phyloP scores from a whole-genome alignment of 1,139 yeast genomes.

The Suhomyces bribrorum region DNA sequence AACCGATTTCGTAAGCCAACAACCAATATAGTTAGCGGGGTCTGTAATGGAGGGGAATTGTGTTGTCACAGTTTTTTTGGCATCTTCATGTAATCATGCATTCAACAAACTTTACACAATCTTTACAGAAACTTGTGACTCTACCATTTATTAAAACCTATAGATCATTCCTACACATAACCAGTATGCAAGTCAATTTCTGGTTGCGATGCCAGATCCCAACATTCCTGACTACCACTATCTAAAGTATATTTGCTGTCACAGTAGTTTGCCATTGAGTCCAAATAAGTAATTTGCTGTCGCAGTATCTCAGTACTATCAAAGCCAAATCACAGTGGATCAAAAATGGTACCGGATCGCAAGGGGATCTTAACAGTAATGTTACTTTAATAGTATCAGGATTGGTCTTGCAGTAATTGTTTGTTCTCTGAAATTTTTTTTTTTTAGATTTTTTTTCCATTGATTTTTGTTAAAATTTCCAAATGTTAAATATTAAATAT shows the following conservation, averaged over 20 bases:
- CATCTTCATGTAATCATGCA: no score
- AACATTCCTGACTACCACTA: background rate
- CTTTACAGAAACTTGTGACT: background rate
- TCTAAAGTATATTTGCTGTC: no score
- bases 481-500: no score
- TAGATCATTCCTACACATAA: slow-evolving; percentile 6
- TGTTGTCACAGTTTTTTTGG: no score
- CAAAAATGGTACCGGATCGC: no score
- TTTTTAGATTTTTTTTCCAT: background rate
- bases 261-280: no score
- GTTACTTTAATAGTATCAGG: background rate
- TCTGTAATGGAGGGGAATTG: background rate
- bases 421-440: background rate
- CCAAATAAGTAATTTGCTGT: no score
- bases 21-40: no score
- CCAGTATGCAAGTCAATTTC: slow-evolving; percentile 7
- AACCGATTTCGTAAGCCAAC: background rate
- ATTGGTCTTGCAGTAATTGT: background rate
- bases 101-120: no score
- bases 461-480: background rate
- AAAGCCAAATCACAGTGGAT: no score
- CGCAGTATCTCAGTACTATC: no score
- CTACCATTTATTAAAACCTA: slow-evolving; percentile 8
- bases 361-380: no score
- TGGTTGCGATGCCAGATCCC: background rate